Evolutionary conservation across 352 stramenopile genomes (phyloP), one percentile per base, ranked within the genome.

Genomic region (Globisporangium recalcitrans): DNA sequence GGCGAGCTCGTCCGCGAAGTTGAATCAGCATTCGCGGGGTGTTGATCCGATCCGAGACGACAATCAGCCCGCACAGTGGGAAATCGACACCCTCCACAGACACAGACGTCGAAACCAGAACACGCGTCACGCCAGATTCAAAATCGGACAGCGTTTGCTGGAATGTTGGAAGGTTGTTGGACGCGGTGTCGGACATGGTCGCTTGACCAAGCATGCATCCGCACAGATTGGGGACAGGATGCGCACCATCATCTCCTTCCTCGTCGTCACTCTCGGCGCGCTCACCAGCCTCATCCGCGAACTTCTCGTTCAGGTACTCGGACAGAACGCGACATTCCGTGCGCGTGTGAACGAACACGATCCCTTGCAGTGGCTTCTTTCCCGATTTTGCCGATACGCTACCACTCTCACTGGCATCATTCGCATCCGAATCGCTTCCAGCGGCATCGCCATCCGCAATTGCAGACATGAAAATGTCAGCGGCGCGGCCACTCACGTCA

Each of bases 281-380:
- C 26, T 69, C 61, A 22, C 57, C 59, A 1, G 34, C 14, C 5
- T 62, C 22, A 13, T 42, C 16, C 11, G 58, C 66, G 42, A 91
- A 78, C 31, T 82, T 83, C 22, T 80, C 75, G 58, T 93, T 94
- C 3, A 96, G 69, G 53, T 70, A 95, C 47, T 95, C 87, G 0
- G 71, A 82, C 55, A 95, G 46, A 3, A 94, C 78, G 52, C 84
- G 87, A 40, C 82, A 91, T 63, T 93, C 86, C 24, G 77, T 75
- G n/a, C 88, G 80, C 21, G 81, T 91, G 47, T 89, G 78, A 11
- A 95, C 87, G 56, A 95, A 95, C 44, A 96, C 68, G 32, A 96
- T 93, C 21, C 85, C 85, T 46, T 91, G 79, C n/a, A 88, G 61
- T 11, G 10, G 26, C n/a, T 52, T 27, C 36, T 46, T 26, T 10